These are phyloP conservation scores for Candida suzukii DNA, from an alignment of 805 yeast species.

Conservation along the genomic window DNA sequence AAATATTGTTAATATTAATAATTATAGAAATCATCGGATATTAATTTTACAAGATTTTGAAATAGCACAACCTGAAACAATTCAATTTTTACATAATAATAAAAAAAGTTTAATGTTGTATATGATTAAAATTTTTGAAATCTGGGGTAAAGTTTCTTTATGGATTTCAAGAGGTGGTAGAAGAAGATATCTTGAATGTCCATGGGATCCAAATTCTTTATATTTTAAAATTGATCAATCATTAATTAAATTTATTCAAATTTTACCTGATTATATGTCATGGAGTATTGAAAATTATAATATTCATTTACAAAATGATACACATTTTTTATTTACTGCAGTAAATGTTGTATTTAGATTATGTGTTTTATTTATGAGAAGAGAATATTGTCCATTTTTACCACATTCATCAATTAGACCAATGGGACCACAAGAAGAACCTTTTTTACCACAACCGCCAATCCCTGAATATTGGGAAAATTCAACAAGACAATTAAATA, in stretches of 20 bases:
- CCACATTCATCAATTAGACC: conserved; percentile 6
- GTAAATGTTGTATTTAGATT: conserved; percentile 3
- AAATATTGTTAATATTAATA: too few species aligned
- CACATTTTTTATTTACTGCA: conserved; percentile 1
- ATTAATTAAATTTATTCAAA: not conserved
- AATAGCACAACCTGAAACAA: not conserved
- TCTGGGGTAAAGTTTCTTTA: conserved; percentile 7
- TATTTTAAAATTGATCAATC: not conserved
- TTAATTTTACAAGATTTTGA: not conserved
- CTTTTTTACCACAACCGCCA: conserved; percentile 6
- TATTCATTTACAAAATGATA: conserved; percentile 1
- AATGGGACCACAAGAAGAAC: conserved; percentile 5
- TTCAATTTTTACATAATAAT: too few species aligned
- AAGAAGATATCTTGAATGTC: conserved; percentile 1
- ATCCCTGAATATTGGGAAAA: conserved; percentile 1
- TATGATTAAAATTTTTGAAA: conserved; percentile 2
- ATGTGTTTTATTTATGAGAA: conserved; percentile 3
- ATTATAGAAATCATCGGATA: too few species aligned
- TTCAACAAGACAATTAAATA: not conserved
- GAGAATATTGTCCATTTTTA: conserved; percentile 7
- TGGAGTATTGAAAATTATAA: conserved; percentile 3
- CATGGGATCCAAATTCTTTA: conserved; percentile 4
- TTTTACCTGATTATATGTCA: conserved; percentile 1
- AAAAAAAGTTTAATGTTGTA: not conserved
- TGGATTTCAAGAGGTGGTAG: conserved; percentile 6